Evolutionary conservation across 345 rosid species (phyloP).

Genomic region (Syzygium grande): DNA sequence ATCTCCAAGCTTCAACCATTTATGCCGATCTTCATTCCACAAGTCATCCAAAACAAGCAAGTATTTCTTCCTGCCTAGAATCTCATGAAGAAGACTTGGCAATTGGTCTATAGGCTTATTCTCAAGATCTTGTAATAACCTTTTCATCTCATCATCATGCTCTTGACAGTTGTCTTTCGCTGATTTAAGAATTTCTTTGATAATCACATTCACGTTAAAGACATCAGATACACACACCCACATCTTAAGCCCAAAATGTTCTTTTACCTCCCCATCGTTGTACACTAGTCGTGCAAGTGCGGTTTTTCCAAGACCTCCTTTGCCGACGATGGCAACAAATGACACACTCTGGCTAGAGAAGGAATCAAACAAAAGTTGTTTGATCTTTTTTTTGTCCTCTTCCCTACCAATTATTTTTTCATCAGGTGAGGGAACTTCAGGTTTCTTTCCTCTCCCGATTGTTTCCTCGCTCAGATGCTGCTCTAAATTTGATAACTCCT

Average conservation of each 20-base stretch:
- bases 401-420: background rate
- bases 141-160: too few species aligned
- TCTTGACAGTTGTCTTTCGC: background rate
- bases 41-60: background rate
- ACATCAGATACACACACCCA: background rate
- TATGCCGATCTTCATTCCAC: background rate
- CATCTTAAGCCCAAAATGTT: background rate
- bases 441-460: background rate
- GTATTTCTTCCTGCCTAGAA: background rate
- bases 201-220: background rate
- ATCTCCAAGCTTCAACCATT: background rate
- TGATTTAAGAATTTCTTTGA: background rate
- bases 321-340: background rate
- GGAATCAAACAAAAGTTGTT: background rate
- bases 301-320: background rate
- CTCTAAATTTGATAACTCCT: background rate
- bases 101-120: background rate
- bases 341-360: background rate
- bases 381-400: background rate
- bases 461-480: background rate
- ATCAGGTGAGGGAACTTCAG: fast-evolving
- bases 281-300: background rate
- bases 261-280: background rate
- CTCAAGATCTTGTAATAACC: background rate
- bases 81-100: background rate